Base-by-base conservation (phyloP, 2,329 filamentous ascomycete species). In the Trichoderma arundinaceum region DNA sequence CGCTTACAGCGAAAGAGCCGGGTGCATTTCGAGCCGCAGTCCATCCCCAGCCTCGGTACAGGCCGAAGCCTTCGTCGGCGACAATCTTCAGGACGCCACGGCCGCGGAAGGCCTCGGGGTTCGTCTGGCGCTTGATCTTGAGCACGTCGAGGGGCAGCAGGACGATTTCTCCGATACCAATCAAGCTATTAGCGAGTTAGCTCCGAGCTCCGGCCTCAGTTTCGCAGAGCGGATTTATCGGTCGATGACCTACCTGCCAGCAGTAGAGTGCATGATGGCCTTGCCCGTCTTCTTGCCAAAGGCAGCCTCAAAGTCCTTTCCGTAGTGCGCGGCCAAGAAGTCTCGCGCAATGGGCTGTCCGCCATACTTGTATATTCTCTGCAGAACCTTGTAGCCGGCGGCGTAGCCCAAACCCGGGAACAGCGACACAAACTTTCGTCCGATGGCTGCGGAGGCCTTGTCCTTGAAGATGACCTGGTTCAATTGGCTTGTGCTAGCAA, bases 121-220 rank as follows among this genome's bases (percentile, higher is more conserved):
- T 99, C 71, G 95, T 99, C 83, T 99, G 95, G 74, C 95, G 90
- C 87, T 99, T 99, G 83, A 99, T 99, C 87, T 99, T 99, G 69
- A 99, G 87, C 44, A 99, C 94, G 73, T 99, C 95, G 68, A 99
- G 88, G 48, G 95, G 95, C 46, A 99, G 87, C 35, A 99, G 87
- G 66, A 99, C 87, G 70, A 99, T 96, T 83, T 99, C 95, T 76
- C 95, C 95, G 73, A 99, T 97, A 74, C 95, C 95, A 75, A 99
- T 96, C 74, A 99, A 77, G 81, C 92, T 94, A 51, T 32, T 32
- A 28, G 39, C 32, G 19, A 17, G 62, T 64, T 19, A 62, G 59
- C 59, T 12, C 46, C 22, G 22, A 49, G 3, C 7, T 9, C 15
- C 49, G 12, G 52, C 35, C 22, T 28, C 52, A 28, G 35, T 35